phyloP scores from a whole-genome alignment of 371 early-diverging fungal genomes.

The Fennellomyces sp. region DNA sequence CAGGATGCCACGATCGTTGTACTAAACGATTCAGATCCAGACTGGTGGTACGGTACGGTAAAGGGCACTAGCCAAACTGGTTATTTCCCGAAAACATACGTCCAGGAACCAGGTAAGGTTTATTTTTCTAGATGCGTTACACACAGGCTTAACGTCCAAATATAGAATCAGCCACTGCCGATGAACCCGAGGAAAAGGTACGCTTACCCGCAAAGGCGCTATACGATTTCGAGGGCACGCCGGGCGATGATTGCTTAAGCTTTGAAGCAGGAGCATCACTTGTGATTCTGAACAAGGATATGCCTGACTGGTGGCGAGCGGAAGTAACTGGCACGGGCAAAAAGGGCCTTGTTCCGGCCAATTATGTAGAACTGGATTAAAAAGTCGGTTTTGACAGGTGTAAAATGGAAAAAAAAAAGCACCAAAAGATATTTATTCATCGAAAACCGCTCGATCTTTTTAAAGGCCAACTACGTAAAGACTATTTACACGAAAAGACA shows the following conservation, averaged over 20 bases:
- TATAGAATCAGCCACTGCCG: background rate
- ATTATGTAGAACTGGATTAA: conserved; percentile 18
- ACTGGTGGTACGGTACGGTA: conserved; percentile 43
- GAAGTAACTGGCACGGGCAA: conserved; percentile 12
- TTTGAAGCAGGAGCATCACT: conserved; percentile 30
- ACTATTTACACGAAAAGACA: too few species aligned
- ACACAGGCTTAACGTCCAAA: too few species aligned
- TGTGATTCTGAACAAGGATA: conserved; percentile 25
- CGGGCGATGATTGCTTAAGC: conserved; percentile 30
- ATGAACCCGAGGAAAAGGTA: conserved; percentile 4
- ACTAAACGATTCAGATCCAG: conserved; percentile 31
- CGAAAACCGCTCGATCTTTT: too few species aligned
- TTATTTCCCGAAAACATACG: conserved; percentile 41
- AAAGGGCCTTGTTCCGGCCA: conserved; percentile 22
- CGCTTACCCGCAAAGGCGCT: conserved; percentile 34
- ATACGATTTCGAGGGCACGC: conserved; percentile 41
- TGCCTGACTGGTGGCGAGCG: conserved; percentile 30
- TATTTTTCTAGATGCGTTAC: too few species aligned
- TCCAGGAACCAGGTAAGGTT: conserved; percentile 25
- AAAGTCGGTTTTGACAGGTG: too few species aligned
- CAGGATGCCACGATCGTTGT: conserved; percentile 42
- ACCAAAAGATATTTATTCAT: background rate
- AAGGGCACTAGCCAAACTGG: conserved; percentile 25
- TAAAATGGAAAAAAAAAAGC: background rate
- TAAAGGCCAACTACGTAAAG: too few species aligned